These are phyloP conservation scores for Xylariaceae sp. DNA, from an alignment of 2,329 filamentous ascomycete genomes.

Conservation along the genomic window DNA sequence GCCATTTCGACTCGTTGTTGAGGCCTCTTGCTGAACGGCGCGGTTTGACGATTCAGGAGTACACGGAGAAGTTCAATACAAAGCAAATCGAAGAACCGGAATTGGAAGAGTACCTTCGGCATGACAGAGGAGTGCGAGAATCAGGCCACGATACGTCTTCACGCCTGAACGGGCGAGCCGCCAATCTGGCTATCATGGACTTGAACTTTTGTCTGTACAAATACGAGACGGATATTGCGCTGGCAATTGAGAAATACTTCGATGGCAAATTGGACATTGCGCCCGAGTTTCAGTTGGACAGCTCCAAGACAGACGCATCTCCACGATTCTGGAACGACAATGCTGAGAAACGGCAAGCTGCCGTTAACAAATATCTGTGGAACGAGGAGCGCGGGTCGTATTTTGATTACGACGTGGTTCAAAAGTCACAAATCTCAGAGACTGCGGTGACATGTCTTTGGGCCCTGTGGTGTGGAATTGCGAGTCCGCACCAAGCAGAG, in stretches of 20 bases:
- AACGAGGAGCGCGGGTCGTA: conserved; percentile 4
- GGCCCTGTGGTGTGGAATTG: conserved; percentile 8
- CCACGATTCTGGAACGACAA: not conserved
- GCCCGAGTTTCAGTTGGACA: not conserved
- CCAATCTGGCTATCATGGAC: conserved; percentile 3
- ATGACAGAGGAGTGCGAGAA: conserved; percentile 7
- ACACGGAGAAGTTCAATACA: conserved; percentile 1
- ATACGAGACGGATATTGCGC: conserved; percentile 8
- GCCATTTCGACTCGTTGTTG: conserved; percentile 5
- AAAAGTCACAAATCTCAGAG: not conserved
- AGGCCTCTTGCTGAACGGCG: not conserved
- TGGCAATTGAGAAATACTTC: conserved; percentile 1
- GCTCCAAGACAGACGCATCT: not conserved
- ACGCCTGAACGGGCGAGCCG: conserved; percentile 4
- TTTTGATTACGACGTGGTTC: conserved; percentile 5
- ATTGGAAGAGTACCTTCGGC: conserved; percentile 4
- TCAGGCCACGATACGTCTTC: conserved; percentile 7
- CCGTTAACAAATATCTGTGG: conserved; percentile 7
- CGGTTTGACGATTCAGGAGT: conserved; percentile 1
- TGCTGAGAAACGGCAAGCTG: not conserved
- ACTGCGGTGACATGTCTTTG: conserved; percentile 2
- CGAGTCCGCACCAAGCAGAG: conserved; percentile 1
- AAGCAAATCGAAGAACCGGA: not conserved
- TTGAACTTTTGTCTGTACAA: conserved; percentile 12
- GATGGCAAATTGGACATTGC: not conserved